Evolutionary conservation across 2,329 filamentous ascomycete species (phyloP).

Genomic region (Fusarium anthophilum): DNA sequence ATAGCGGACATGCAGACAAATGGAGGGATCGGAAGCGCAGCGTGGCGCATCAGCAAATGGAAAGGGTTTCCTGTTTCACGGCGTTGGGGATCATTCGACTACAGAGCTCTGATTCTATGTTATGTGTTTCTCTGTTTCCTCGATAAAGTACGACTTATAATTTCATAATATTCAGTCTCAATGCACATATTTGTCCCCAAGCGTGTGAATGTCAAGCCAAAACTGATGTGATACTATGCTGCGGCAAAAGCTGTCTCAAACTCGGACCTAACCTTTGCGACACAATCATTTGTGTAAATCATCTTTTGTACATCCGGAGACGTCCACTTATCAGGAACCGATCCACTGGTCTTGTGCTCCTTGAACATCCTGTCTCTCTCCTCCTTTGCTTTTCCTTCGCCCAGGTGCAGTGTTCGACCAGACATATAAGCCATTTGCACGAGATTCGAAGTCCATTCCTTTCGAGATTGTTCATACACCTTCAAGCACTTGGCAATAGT

Average conservation of each 20-base stretch:
- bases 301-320: conserved; percentile 74
- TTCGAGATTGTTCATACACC: conserved; percentile 40
- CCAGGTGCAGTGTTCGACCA: conserved; percentile 65
- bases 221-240: conserved; percentile 17
- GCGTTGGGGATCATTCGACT: conserved; percentile 36
- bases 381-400: conserved; percentile 66
- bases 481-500: conserved; percentile 40
- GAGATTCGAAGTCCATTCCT: conserved; percentile 41
- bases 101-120: conserved; percentile 16
- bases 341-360: conserved; percentile 59
- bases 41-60: conserved; percentile 20
- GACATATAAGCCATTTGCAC: conserved; percentile 41
- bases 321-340: conserved; percentile 74
- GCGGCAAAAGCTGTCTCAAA: conserved; percentile 36
- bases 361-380: conserved; percentile 67
- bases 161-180: conserved; percentile 28
- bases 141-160: conserved; percentile 33
- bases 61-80: conserved; percentile 21
- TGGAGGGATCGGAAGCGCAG: conserved; percentile 11
- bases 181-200: background rate
- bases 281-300: conserved; percentile 72
- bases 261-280: conserved; percentile 52
- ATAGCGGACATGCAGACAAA: background rate
- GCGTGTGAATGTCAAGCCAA: background rate
- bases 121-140: conserved; percentile 28